Evolutionary conservation across 257 asterid species (phyloP), one percentile per base, ranked within the genome.

Genomic region (Leonotis leonurus): DNA sequence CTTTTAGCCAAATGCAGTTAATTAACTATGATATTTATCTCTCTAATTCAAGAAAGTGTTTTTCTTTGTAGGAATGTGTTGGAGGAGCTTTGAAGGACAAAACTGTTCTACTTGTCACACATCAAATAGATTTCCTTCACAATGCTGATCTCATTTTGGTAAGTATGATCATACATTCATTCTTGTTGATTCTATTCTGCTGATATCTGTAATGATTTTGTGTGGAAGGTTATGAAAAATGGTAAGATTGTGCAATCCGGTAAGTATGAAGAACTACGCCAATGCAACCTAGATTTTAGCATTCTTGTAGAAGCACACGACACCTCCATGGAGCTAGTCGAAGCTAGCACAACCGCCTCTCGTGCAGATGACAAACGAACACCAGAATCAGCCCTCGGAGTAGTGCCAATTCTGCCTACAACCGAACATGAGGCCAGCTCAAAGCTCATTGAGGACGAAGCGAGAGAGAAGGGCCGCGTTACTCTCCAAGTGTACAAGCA

Each of bases 231-330:
- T 1, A 70, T 81, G 85, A 68, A 77, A 49, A 88, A 88, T 5
- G 96, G 96, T 45, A 72, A 61, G 50, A 73, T 88, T 21, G 89
- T 85, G 39, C 90, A 88, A 68, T 74, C 95, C 1, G 96, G 96
- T 37, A 81, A 78, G 62, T 88, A 83, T 27, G 53, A 74, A 8
- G 78, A 81, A 24, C 78, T 85, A 25, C 75, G 62, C 3, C 71
- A 65, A 57, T 65, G 73, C 22, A 86, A 81, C 8, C 43, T 73
- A 50, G 96, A 85, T 57, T 88, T 88, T 39, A 70, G 69, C 3
- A 82, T 73, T n/a, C 78, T 88, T 21, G 96, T 81, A 12, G 85
- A 77, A 4, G 96, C 96, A 16, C 96, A 88, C 25, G 86, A 83
- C 62, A 70, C 72, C 35, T 81, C 92, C n/a, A 74, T 81, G 73